Percentiles rank a stretch among this genome's conserved stretches.
Conservation (phyloP, 345 rosid genomes). For the Pseudoturritis turrita region DNA sequence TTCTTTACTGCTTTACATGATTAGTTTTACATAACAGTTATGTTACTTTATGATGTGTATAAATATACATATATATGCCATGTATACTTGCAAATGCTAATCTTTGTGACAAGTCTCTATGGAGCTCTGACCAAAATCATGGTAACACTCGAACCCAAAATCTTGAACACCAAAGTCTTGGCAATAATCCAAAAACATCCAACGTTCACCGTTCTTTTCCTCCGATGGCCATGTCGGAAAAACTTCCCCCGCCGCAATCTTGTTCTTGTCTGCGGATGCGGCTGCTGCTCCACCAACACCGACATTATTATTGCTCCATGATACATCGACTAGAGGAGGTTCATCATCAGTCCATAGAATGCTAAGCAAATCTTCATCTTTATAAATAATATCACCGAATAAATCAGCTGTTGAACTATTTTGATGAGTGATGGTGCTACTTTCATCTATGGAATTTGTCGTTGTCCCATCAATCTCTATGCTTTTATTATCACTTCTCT, state of each 20-base stretch:
- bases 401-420: slow-evolving; percentile 19
- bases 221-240: slow-evolving; percentile 19
- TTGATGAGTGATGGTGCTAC: slow-evolving; percentile 6
- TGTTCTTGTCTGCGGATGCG: neutral
- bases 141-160: slow-evolving; percentile 47
- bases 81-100: neutral
- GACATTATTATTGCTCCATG: slow-evolving; percentile 14
- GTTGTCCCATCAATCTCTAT: neutral
- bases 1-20: slow-evolving; percentile 11
- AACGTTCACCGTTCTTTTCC: slow-evolving; percentile 17
- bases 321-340: slow-evolving; percentile 19
- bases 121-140: slow-evolving; percentile 14
- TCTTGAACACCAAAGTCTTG: slow-evolving; percentile 82
- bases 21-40: neutral
- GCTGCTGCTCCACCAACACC: neutral
- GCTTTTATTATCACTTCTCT: neutral
- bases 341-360: slow-evolving; percentile 54
- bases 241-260: neutral
- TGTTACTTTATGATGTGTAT: neutral
- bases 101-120: neutral
- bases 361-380: slow-evolving; percentile 49
- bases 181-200: slow-evolving; percentile 34
- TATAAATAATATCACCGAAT: slow-evolving; percentile 43
- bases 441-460: slow-evolving; percentile 2
- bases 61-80: neutral